These are phyloP conservation scores for Pleurotus tuber-regium DNA, from an alignment of 768 basidiomycete genomes.

Conservation along the genomic window DNA sequence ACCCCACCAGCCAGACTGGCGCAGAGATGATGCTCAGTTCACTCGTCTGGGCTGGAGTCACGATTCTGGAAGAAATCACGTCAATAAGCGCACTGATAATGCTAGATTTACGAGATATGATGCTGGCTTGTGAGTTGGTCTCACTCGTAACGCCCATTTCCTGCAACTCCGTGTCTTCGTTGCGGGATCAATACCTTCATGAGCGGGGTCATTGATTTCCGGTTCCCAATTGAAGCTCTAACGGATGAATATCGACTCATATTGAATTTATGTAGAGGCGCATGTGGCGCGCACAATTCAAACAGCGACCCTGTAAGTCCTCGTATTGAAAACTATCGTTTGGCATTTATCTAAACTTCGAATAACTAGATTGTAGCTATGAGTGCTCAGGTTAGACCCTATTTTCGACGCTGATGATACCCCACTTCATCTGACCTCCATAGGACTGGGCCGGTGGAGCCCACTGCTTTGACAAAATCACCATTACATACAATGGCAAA, in stretches of 20 bases:
- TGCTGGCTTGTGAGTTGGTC: conserved; percentile 24
- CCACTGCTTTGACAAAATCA: conserved; percentile 44
- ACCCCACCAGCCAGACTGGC: conserved; percentile 4
- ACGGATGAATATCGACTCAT: neutral
- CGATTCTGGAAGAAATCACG: conserved; percentile 10
- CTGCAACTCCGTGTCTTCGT: neutral
- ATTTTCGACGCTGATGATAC: too few relatives aligned
- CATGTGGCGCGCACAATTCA: conserved; percentile 32
- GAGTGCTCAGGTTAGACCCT: conserved; percentile 31
- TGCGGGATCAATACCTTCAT: neutral
- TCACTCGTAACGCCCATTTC: conserved; percentile 10
- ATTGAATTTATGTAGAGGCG: conserved; percentile 31
- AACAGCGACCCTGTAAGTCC: conserved; percentile 30
- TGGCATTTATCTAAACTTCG: neutral
- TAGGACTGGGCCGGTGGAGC: conserved; percentile 39
- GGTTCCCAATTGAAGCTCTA: neutral
- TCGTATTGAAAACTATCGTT: neutral
- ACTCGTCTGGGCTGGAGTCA: too few relatives aligned
- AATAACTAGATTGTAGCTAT: conserved; percentile 40
- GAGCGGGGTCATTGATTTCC: neutral
- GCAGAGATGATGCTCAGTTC: neutral
- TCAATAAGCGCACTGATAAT: conserved; percentile 14
- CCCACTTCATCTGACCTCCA: too few relatives aligned
- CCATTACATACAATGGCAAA: conserved; percentile 36
- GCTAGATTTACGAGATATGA: conserved; percentile 24